Evolutionary conservation across 345 rosid genomes (phyloP), one percentile per base, ranked within the genome.

Genomic region (Populus nigra): DNA sequence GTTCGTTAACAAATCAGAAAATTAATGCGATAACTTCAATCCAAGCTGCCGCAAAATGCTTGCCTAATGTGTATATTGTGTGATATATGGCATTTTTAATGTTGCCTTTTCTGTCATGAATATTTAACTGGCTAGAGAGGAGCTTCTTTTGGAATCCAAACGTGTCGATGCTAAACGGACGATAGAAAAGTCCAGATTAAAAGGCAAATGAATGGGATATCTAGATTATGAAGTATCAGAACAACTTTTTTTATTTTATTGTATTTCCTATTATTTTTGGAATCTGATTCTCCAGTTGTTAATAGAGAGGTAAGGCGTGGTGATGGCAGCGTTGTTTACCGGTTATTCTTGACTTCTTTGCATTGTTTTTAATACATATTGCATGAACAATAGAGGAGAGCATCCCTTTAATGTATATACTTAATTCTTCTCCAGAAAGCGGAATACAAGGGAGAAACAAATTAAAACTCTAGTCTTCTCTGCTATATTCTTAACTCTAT

Each of bases 271-370:
- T 74, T 27, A 8, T n/a, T n/a, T 13, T 74, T 69, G 69, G 87
- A 81, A 88, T 88, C 88, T 5, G 87, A 86, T 88, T 80, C 87
- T 73, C 5, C n/a, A 6, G 31, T 50, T 73, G 79, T 69, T 18
- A 10, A 71, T 35, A 33, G 59, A 31, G 29, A 71, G 79, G 73
- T 53, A 18, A 31, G 68, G 35, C 41, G 8, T 38, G 9, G 8
- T 5, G 41, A 36, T n/a, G 39, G 71, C 67, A 63, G 76, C 75
- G 27, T 74, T 35, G 63, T 12, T 73, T 57, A 68, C 68, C 73
- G 53, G 68, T 55, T 84, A 78, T 84, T 84, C 86, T 76, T 76
- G 80, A 76, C 86, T 79, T 80, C 72, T 39, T 72, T 50, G 43
- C 5, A 22, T 69, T 23, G 50, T 5, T 33, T 55, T 36, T n/a